Evolutionary conservation across 2,329 filamentous ascomycete species (phyloP), one percentile per base, ranked within the genome.

Genomic region (Penicillium sp.): DNA sequence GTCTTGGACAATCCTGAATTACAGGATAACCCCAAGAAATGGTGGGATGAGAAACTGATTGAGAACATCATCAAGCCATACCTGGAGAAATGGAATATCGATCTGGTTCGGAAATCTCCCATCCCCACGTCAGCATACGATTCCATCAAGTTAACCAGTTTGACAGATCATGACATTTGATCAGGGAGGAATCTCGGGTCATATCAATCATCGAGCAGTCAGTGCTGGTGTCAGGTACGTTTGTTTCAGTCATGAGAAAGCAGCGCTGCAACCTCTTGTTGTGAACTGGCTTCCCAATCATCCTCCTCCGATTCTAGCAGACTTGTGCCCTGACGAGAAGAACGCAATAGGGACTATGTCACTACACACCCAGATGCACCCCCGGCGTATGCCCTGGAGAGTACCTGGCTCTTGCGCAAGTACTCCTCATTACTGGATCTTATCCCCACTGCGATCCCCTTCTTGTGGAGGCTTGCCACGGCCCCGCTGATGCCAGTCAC

Each of bases 11-110:
- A 43, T 35, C 29, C 40, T 35, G 40, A 34, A 13, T 29, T 43
- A 8, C 40, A 43, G 40, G 40, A 43, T 9, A 43, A 43, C 34
- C 40, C 40, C 4, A 43, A 43, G 32, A 35, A 35, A 35, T 43
- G 40, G 40, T 43, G 40, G 40, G 29, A 43, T 43, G 40, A 43
- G 11, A 43, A 27, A 11, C 18, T 26, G 18, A 12, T 43, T 26
- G 18, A 43, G 9, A 32, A 43, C 0, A 43, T 43, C 4, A 25
- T 43, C 25, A 24, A 27, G 9, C 32, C 40, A 2, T 43, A 43
- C 12, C 24, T 43, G 5, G 11, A 43, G 29, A 43, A 24, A 27
- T 43, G 40, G 40, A 24, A 43, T 13, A 29, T 32, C 4, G 40
- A 43, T 32, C 40, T 43, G 9, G 40, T 35, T 3, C 34, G 28